Percentiles rank a stretch among this genome's conserved stretches.
Evolutionary conservation across 805 yeast species (phyloP).

Genomic region (Scheffersomyces ergatensis): DNA sequence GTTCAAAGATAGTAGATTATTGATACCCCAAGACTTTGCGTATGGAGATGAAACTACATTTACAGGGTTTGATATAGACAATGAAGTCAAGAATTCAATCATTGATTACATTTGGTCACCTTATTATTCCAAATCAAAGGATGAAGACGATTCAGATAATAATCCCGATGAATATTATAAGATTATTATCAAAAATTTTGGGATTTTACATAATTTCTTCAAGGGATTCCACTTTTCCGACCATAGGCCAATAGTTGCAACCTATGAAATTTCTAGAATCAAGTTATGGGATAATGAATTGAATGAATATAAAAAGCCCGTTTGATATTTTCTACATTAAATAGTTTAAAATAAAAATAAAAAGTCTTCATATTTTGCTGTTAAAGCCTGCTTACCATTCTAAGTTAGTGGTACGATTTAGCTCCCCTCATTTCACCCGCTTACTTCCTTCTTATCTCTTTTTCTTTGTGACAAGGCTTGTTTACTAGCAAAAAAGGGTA

Average conservation of each 20-base stretch:
- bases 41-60: slow-evolving; percentile 48
- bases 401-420: too few relatives aligned
- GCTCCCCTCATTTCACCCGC: too few relatives aligned
- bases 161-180: slow-evolving; percentile 16
- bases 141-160: slow-evolving; percentile 7
- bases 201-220: slow-evolving; percentile 35
- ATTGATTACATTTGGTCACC: slow-evolving; percentile 50
- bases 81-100: slow-evolving; percentile 21
- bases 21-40: slow-evolving; percentile 17
- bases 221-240: slow-evolving; percentile 35
- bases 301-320: too few relatives aligned
- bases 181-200: slow-evolving; percentile 33
- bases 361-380: too few relatives aligned
- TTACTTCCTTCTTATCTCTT: too few relatives aligned
- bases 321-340: too few relatives aligned
- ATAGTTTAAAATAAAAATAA: too few relatives aligned
- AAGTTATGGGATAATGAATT: slow-evolving; percentile 1
- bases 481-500: too few relatives aligned
- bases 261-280: slow-evolving; percentile 7
- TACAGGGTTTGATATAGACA: slow-evolving; percentile 44
- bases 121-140: slow-evolving; percentile 12
- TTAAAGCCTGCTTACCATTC: too few relatives aligned
- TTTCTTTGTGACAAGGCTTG: too few relatives aligned
- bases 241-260: slow-evolving; percentile 36
- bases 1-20: slow-evolving; percentile 36